Evolutionary conservation across 192 early-diverging fungal genomes (phyloP).

Genomic region (Funneliformis geosporum): DNA sequence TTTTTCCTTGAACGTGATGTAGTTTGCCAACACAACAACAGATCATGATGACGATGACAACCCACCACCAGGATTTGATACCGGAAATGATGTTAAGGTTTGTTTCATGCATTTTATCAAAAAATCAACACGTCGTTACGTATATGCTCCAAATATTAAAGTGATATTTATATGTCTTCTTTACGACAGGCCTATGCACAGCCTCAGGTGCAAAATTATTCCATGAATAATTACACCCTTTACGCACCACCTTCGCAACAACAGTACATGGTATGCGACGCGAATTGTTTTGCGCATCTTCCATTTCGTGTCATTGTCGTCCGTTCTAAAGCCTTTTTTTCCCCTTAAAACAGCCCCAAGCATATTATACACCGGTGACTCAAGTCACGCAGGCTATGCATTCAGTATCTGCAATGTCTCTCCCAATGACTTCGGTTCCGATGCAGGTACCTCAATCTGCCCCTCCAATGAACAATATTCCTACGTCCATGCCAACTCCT

Average conservation of each 20-base stretch:
- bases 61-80: constrained; percentile 30
- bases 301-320: not conserved
- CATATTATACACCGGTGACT: constrained; percentile 29
- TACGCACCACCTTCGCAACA: constrained; percentile 3
- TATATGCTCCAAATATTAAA: not conserved
- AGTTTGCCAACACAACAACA: constrained; percentile 31
- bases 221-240: constrained; percentile 12
- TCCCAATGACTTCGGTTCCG: constrained; percentile 22
- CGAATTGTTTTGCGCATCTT: not conserved
- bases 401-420: constrained; percentile 16
- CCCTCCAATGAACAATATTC: not conserved
- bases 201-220: not conserved
- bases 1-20: not conserved
- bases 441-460: not conserved
- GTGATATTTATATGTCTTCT: not conserved
- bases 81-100: constrained; percentile 6
- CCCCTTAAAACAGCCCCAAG: not conserved
- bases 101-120: not conserved
- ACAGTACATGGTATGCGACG: constrained; percentile 26
- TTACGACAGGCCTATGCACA: not conserved
- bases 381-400: constrained; percentile 20
- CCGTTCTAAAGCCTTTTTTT: not conserved
- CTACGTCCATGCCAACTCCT: not conserved
- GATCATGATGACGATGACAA: constrained; percentile 31
- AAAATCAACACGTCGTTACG: too few relatives aligned